Base-by-base conservation (phyloP, 2,329 filamentous ascomycete species). In the Ilyonectria robusta region DNA sequence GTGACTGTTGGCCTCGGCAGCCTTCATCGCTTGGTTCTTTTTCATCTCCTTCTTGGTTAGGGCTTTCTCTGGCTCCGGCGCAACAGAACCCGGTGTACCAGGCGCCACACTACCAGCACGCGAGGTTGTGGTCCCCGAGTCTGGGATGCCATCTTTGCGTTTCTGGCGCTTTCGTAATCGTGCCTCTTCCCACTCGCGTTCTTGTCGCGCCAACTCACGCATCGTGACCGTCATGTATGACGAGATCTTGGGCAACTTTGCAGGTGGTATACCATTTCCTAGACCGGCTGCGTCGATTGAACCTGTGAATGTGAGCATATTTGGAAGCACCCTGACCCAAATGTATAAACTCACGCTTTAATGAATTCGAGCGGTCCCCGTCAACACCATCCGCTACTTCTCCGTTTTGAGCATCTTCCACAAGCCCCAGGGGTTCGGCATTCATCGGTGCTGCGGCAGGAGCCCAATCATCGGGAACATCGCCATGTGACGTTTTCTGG, bases 11-110 rank as follows among this genome's bases (percentile, higher is more conserved):
- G 92, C 92, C 76, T 97, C 94, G 0, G 90, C 92, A 23, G 91
- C 88, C 73, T 93, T 93, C 66, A 94, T 91, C n/a, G 90, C 88
- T 72, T 92, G 87, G 70, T 91, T 92, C 80, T 92, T 94, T 77
- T 92, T 89, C 67, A 85, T 86, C 79, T 97, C 94, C 82, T 98
- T 98, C 85, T 98, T 98, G 5, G 92, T 93, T 58, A 93, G 86
- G 4, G 90, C 86, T 79, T 94, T 95, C 71, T 89, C 86, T 1
- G 84, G 78, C 60, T 92, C 91, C 1, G 91, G 87, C 1, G 91
- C 89, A 47, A 88, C 85, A 1, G 88, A 84, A 6, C 88, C 89
- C 3, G 91, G 89, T 0, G 89, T 91, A 2, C 87, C 87, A 11
- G 89, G 85, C 17, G 88, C 88, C 13, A 86, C 83, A 26, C 88